These are phyloP conservation scores for Brachypodium distachyon DNA, from an alignment of 202 grass and related monocot species.

Conservation along the genomic window DNA sequence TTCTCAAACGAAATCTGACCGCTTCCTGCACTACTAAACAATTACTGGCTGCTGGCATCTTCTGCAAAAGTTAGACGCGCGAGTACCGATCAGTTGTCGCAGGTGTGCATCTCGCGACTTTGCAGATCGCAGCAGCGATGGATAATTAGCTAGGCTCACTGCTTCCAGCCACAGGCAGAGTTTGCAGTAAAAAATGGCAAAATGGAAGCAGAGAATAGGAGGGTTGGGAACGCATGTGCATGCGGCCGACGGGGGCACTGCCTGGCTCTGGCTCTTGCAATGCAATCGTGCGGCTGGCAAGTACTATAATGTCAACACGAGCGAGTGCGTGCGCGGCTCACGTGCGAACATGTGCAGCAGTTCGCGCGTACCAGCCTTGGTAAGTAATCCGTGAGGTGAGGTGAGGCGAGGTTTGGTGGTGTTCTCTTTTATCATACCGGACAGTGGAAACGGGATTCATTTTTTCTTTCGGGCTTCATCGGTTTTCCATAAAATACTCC, in stretches of 20 bases:
- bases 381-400: not conserved
- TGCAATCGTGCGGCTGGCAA: not conserved
- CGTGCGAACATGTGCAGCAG: conserved; percentile 7
- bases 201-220: not conserved
- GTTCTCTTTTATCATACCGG: too few relatives aligned
- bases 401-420: too few relatives aligned
- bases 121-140: not conserved
- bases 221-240: not conserved
- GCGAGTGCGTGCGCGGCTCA: conserved; percentile 2
- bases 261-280: not conserved
- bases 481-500: too few relatives aligned
- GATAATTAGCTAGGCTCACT: not conserved
- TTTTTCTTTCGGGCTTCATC: too few relatives aligned
- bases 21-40: not conserved
- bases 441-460: too few relatives aligned
- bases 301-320: not conserved
- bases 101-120: not conserved
- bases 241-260: not conserved
- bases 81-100: not conserved
- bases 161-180: not conserved
- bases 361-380: not conserved
- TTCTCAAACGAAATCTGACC: not conserved
- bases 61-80: not conserved
- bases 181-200: not conserved
- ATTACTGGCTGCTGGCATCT: not conserved